Percentiles rank a stretch among this genome's conserved stretches.
These are phyloP conservation scores for Talaromyces sp. DNA, from an alignment of 2,329 filamentous ascomycete genomes.

Conservation along the genomic window DNA sequence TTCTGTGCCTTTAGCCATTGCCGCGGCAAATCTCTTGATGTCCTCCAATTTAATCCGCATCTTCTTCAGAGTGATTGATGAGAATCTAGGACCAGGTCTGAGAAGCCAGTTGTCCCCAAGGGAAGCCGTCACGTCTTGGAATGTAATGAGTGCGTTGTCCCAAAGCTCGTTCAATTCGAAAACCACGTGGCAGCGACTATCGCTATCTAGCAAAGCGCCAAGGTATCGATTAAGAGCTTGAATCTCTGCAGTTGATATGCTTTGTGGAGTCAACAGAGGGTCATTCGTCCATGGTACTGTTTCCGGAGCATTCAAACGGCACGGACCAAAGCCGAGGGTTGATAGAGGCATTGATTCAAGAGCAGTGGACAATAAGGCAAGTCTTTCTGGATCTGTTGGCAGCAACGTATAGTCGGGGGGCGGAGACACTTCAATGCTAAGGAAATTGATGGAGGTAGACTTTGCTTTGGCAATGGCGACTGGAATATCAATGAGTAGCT, in stretches of 20 bases:
- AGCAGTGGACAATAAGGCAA: neutral
- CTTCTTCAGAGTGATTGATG: neutral
- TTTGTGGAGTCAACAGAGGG: neutral
- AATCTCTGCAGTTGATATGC: neutral
- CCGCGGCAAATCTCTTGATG: neutral
- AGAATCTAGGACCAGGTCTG: neutral
- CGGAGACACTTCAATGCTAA: constrained; percentile 2
- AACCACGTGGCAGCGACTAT: neutral
- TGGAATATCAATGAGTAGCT: neutral
- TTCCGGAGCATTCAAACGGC: neutral
- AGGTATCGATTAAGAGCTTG: neutral
- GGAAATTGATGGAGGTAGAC: neutral
- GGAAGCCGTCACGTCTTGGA: neutral
- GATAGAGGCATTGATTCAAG: neutral
- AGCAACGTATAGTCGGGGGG: neutral
- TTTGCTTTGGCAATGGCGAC: neutral
- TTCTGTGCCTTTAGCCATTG: neutral
- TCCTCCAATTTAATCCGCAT: neutral
- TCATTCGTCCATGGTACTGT: neutral
- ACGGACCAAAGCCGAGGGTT: neutral
- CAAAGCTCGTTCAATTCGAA: neutral
- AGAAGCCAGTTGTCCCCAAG: neutral
- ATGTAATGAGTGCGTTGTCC: neutral
- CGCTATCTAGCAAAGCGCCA: neutral
- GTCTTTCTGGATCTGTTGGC: neutral